phyloP scores from a whole-genome alignment of 345 rosid species.

The Eutrema yunnanense region DNA sequence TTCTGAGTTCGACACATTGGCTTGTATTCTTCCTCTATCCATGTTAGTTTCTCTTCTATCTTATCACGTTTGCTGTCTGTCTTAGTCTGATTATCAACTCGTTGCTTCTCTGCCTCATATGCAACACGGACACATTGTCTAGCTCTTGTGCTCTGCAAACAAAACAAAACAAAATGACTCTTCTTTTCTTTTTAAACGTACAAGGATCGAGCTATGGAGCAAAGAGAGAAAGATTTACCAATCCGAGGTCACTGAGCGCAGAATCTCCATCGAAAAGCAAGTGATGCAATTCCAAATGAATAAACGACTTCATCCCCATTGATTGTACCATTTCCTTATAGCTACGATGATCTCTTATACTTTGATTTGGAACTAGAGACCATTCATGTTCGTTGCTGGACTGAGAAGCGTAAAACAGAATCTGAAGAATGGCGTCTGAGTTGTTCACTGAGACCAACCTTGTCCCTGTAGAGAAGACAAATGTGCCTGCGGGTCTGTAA shows the following conservation, averaged over 20 bases:
- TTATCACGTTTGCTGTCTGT: constrained; percentile 1
- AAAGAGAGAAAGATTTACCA: constrained; percentile 42
- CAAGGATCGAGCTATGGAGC: neutral
- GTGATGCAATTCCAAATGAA: constrained; percentile 32
- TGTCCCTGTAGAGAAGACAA: constrained; percentile 48
- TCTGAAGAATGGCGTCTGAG: constrained; percentile 69
- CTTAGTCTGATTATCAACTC: constrained; percentile 24
- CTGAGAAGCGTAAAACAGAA: constrained; percentile 64
- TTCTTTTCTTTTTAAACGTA: neutral
- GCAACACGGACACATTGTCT: constrained; percentile 57
- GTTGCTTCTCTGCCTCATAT: constrained; percentile 49
- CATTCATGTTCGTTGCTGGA: constrained; percentile 31
- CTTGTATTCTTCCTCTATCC: constrained; percentile 36
- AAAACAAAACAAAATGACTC: neutral
- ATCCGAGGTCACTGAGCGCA: constrained; percentile 51
- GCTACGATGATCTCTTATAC: constrained; percentile 41
- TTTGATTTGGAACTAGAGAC: constrained; percentile 24
- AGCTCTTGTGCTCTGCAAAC: constrained; percentile 50
- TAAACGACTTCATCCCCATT: constrained; percentile 29
- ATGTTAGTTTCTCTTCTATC: neutral
- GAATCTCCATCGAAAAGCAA: constrained; percentile 26
- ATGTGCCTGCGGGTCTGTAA: constrained; percentile 72
- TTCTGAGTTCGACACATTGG: constrained; percentile 24
- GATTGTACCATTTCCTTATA: constrained; percentile 35
- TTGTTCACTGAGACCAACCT: constrained; percentile 48